Evolutionary conservation across 1,139 yeast genomes (phyloP).

Genomic region (Yamadazyma aaseri): DNA sequence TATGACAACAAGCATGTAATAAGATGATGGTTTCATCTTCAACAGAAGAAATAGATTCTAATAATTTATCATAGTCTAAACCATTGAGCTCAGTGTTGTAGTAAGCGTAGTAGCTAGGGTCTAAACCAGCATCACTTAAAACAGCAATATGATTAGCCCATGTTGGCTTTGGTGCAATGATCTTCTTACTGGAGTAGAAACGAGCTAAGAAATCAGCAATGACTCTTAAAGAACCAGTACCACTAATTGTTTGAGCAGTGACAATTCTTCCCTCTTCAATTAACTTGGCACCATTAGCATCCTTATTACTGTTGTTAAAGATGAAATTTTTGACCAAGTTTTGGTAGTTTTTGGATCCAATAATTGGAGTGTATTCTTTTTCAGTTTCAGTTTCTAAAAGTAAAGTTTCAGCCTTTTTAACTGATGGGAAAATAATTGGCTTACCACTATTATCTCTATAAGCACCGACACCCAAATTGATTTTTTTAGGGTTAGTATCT

Average conservation of each 20-base stretch:
- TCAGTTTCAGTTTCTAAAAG: slow-evolving; percentile 43
- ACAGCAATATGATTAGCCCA: slow-evolving; percentile 76
- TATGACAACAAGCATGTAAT: slow-evolving; percentile 95
- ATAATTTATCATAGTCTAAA: slow-evolving; percentile 53
- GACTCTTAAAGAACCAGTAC: slow-evolving; percentile 60
- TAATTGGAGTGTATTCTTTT: slow-evolving; percentile 59
- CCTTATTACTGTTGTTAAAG: slow-evolving; percentile 50
- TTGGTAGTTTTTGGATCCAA: slow-evolving; percentile 51
- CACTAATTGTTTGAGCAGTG: slow-evolving; percentile 58
- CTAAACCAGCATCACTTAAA: slow-evolving; percentile 49
- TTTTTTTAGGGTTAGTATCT: slow-evolving; percentile 41
- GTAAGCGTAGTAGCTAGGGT: slow-evolving; percentile 46
- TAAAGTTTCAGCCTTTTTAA: slow-evolving; percentile 45
- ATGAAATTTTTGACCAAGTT: slow-evolving; percentile 48
- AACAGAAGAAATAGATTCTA: slow-evolving; percentile 37
- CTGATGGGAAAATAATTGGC: slow-evolving; percentile 49
- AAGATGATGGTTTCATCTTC: slow-evolving; percentile 63
- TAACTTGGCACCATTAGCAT: slow-evolving; percentile 47
- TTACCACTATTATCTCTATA: slow-evolving; percentile 48
- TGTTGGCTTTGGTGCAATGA: slow-evolving; percentile 66
- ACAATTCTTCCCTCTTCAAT: slow-evolving; percentile 49
- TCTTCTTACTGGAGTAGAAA: slow-evolving; percentile 42
- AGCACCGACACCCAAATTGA: slow-evolving; percentile 53
- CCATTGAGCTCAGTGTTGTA: slow-evolving; percentile 54
- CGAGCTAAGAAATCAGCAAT: slow-evolving; percentile 53